Base-by-base conservation (phyloP, 768 basidiomycete genomes). In the Boletales sp. region DNA sequence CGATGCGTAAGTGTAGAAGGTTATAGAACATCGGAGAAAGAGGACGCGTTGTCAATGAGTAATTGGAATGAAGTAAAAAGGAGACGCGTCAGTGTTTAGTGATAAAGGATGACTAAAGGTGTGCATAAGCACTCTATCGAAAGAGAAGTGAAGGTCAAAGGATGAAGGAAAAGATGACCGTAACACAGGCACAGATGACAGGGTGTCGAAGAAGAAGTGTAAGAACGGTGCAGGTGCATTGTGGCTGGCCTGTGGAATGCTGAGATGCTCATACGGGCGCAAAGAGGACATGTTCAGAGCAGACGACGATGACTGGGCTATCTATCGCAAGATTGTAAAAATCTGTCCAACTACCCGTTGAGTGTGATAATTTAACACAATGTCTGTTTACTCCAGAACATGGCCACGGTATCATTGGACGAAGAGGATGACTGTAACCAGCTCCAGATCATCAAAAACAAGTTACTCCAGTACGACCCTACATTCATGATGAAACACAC, bases 231-330 rank as follows among this genome's bases (percentile, higher is more conserved):
- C 85, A 53, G 92, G 91, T 90, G 47, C 45, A 79, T 41, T 21
- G 9, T 24, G 7, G 12, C n/a, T 66, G 4, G 45, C 30, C 5
- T 19, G 12, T 19, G 12, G 19, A 37, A 9, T 24, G 45, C 18
- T 12, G 19, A 12, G 17, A 19, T 45, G 37, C 27, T 54, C 24
- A 59, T 54, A 12, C 47, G 35, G 11, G 18, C 39, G 32, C 12
- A 35, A 46, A 87, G 94, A 97, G 74, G 94, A 98, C 58, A 84
- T 75, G 72, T 99, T 98, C 62, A 94, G 95, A 4, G 86, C 84
- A 15, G 86, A 95, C 56, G 94, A 98, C 62, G 93, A 88, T 8
- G 95, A 98, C 63, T 98, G 95, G 94, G 86, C 87, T 0, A 93
- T 98, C 51, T 98, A 98, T 64, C 90, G 95, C 56, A 94, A 97